Percentiles rank a stretch among this genome's conserved stretches.
phyloP scores from a whole-genome alignment of 495 filamentous ascomycete genomes.

The Opeltia flavorubescens region DNA sequence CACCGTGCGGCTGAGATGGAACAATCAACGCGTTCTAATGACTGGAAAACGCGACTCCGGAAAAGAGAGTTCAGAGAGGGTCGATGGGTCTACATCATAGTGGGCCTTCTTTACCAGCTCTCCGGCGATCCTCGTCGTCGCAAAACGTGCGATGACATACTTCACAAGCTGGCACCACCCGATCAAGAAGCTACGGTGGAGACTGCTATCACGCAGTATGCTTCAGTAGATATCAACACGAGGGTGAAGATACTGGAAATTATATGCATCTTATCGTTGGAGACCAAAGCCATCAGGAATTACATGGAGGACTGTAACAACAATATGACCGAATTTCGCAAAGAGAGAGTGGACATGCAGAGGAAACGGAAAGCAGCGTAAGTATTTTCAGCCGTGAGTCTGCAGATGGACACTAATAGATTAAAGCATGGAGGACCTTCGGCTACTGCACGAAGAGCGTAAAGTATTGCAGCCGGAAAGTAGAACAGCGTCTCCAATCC shows the following conservation, averaged over 20 bases:
- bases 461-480: constrained; percentile 74
- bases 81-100: constrained; percentile 81
- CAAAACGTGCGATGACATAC: constrained; percentile 60
- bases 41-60: constrained; percentile 73
- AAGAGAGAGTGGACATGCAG: constrained; percentile 90
- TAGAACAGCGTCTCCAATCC: constrained; percentile 49
- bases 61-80: constrained; percentile 80
- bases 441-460: constrained; percentile 68
- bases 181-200: constrained; percentile 57
- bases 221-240: constrained; percentile 63
- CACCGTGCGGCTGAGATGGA: constrained; percentile 76
- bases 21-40: constrained; percentile 32
- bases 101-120: constrained; percentile 73
- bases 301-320: constrained; percentile 85
- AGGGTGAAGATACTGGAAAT: constrained; percentile 72
- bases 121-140: constrained; percentile 58
- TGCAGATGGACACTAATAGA: constrained; percentile 10
- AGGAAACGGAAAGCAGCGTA: constrained; percentile 69
- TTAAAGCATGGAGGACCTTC: constrained; percentile 56
- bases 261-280: constrained; percentile 71
- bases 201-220: constrained; percentile 58
- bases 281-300: constrained; percentile 68
- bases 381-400: constrained; percentile 23
- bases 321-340: constrained; percentile 83
- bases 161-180: constrained; percentile 64